Base-by-base conservation (phyloP, 2,329 filamentous ascomycete species). In the Tolypocladium guangdongense region DNA sequence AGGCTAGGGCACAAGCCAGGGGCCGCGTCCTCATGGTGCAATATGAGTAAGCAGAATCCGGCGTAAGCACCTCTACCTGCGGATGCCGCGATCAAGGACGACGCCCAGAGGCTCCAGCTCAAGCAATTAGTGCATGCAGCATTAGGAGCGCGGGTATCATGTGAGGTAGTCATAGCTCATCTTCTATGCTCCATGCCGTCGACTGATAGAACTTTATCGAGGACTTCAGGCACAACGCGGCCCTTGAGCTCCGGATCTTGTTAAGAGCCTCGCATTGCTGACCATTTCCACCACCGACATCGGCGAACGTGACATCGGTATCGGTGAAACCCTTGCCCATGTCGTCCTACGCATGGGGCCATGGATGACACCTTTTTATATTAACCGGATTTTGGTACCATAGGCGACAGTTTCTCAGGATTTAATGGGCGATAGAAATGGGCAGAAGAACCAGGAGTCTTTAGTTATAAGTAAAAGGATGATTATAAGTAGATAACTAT, bases 161-260 rank as follows among this genome's bases (percentile, higher is more conserved):
- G 51, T 57, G 6, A 57, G 49, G 41, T 56, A 59, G 41, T 60
- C 55, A 49, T 62, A 59, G 6, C 49, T 52, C 59, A 64, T 60
- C 46, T 54, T 62, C 52, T 63, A 6, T 27, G 27, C 27, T 27
- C 59, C 39, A 65, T 58, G 8, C 46, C 58, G 1, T 53, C 50
- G 20, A 58, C 55, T 8, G 39, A 36, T 8, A 58, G 49, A 14
- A 58, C 57, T 39, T 54, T 62, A 11, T 55, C 54, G 6, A 66
- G 46, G 4, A 63, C 56, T 12, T 55, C 52, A 1, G 56, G 46
- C 4, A 62, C 41, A 5, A 59, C 27, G 11, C 55, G 49, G 4
- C 56, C 60, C 2, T n/a, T 22, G 1, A 60, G 22, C 1, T 43
- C 33, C 2, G 60, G 55, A 4, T 55, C 14, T 54, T 20, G 38